Evolutionary conservation across 2,329 filamentous ascomycete species (phyloP).

Genomic region (Colletotrichum sp.): DNA sequence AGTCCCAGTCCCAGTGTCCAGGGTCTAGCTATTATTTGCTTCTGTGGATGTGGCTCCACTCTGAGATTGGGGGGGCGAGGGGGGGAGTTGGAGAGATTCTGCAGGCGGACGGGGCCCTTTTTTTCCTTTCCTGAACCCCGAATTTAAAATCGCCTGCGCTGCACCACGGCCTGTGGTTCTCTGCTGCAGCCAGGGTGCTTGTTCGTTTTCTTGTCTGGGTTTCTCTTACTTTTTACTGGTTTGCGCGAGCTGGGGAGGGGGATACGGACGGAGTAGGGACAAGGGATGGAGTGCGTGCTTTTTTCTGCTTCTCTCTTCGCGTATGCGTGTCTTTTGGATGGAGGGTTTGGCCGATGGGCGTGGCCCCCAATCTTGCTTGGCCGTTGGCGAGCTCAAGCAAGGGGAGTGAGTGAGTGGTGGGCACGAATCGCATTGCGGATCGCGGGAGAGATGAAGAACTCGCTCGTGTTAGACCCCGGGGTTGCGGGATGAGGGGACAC

Average conservation of each 20-base stretch:
- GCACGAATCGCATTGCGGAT: neutral
- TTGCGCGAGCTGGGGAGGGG: neutral
- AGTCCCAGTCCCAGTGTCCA: neutral
- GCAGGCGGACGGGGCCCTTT: neutral
- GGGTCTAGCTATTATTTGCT: neutral
- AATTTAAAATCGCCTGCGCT: neutral
- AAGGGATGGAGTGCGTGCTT: neutral
- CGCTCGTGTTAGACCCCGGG: neutral
- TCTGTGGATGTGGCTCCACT: neutral
- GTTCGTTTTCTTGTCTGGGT: neutral
- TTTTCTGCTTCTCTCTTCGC: neutral
- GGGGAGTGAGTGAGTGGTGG: neutral
- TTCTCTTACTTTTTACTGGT: neutral
- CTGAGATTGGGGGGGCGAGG: neutral
- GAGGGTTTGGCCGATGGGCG: neutral
- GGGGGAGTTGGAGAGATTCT: neutral
- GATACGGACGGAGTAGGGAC: neutral
- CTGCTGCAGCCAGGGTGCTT: neutral
- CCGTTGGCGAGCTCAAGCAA: neutral
- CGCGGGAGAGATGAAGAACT: neutral
- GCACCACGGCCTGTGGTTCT: neutral
- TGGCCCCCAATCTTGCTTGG: neutral
- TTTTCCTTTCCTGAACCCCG: neutral
- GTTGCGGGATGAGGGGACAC: neutral
- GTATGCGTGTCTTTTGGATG: neutral